phyloP scores from a whole-genome alignment of 2,329 filamentous ascomycete species.

The Colletotrichum gloeosporioides region DNA sequence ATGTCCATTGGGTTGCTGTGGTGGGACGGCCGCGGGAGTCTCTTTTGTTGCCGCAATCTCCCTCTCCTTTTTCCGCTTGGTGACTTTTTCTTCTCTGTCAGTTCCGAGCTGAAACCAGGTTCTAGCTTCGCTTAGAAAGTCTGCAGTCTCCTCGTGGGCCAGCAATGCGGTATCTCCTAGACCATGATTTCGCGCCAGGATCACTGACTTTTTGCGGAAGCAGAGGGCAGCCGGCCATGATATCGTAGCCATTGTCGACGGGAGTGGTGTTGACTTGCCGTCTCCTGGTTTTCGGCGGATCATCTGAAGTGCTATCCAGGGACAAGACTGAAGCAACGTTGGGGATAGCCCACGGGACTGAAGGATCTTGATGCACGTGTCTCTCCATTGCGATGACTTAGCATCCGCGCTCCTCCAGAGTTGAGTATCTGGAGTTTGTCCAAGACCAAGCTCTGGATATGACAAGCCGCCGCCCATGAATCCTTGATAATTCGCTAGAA shows the following conservation, averaged over 20 bases:
- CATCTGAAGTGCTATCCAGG: conserved; percentile 59
- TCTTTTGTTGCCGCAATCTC: conserved; percentile 47
- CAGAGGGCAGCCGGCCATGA: conserved; percentile 62
- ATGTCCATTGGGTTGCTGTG: conserved; percentile 50
- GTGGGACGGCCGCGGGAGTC: conserved; percentile 46
- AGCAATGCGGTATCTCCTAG: conserved; percentile 43
- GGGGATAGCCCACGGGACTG: conserved; percentile 54
- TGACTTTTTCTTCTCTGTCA: conserved; percentile 53
- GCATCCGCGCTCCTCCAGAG: conserved; percentile 47
- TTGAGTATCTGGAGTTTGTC: conserved; percentile 60
- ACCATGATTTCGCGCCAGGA: conserved; percentile 42
- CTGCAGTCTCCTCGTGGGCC: conserved; percentile 47
- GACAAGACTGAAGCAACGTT: conserved; percentile 45
- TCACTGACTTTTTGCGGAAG: conserved; percentile 54
- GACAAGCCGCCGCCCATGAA: conserved; percentile 38
- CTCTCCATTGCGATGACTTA: conserved; percentile 52
- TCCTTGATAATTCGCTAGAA: conserved; percentile 48
- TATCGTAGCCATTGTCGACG: conserved; percentile 42
- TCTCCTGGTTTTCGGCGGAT: conserved; percentile 50
- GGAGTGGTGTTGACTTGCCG: conserved; percentile 41
- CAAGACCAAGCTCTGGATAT: conserved; percentile 40
- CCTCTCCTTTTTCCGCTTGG: conserved; percentile 57
- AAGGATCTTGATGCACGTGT: conserved; percentile 55
- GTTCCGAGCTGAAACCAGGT: conserved; percentile 50
- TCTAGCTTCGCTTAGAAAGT: conserved; percentile 54